These are phyloP conservation scores for Pavlovales sp. DNA, from an alignment of 208 protist genomes.

Conservation along the genomic window DNA sequence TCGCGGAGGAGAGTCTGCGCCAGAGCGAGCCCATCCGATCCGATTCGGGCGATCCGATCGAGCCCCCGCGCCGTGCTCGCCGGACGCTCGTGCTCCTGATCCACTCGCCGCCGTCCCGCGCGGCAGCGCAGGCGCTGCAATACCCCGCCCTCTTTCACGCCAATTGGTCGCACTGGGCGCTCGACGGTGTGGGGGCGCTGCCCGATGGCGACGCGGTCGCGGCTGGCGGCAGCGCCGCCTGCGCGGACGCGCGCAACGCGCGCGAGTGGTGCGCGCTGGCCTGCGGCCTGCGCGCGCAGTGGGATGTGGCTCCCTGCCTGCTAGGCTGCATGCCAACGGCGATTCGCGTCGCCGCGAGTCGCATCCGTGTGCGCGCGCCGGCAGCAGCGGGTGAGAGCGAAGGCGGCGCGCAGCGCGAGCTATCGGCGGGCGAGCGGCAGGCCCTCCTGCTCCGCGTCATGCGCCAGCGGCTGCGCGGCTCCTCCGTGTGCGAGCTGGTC, in stretches of 20 bases:
- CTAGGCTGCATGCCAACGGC: not conserved
- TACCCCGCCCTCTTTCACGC: not conserved
- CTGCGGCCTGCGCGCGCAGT: not conserved
- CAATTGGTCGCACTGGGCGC: not conserved
- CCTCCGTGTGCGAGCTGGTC: not conserved
- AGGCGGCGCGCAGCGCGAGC: too few relatives aligned
- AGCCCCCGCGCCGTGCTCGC: too few relatives aligned
- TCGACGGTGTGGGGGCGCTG: not conserved
- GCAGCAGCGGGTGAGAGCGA: too few relatives aligned
- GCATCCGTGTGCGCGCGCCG: too few relatives aligned
- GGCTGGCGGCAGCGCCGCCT: not conserved
- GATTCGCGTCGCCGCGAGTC: not conserved
- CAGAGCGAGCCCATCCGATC: not conserved
- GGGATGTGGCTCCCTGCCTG: not conserved
- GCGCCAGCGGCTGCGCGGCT: too few relatives aligned
- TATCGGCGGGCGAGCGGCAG: too few relatives aligned
- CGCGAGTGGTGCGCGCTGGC: not conserved
- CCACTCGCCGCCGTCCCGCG: not conserved
- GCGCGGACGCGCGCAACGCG: not conserved
- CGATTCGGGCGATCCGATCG: not conserved
- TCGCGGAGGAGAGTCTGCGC: too few relatives aligned
- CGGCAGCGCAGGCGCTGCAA: not conserved
- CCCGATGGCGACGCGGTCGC: not conserved
- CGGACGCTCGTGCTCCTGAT: constrained; percentile 15
- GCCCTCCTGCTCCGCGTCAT: too few relatives aligned